phyloP scores from a whole-genome alignment of 768 basidiomycete species.

The Dacryopinax primogenitus region DNA sequence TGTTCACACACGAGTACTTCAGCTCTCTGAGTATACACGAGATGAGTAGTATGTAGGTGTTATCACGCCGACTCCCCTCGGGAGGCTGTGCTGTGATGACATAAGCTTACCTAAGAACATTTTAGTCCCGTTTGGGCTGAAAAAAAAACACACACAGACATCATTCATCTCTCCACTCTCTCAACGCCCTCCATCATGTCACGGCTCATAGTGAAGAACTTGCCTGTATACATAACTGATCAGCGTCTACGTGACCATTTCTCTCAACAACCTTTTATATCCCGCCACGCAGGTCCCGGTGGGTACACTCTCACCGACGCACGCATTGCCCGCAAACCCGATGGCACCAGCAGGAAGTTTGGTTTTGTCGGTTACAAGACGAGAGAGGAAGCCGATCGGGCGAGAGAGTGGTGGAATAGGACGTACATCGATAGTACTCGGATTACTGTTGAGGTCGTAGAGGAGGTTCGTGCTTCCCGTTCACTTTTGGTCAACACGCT shows the following conservation, averaged over 20 bases:
- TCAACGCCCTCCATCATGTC: conserved; percentile 40
- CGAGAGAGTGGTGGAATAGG: conserved; percentile 70
- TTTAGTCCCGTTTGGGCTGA: too few relatives aligned
- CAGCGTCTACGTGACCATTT: conserved; percentile 56
- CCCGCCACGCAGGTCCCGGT: conserved; percentile 41
- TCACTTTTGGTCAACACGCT: background rate
- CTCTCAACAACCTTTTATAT: conserved; percentile 21
- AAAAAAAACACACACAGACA: too few relatives aligned
- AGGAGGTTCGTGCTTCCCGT: conserved; percentile 42
- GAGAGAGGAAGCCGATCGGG: conserved; percentile 55
- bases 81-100: too few relatives aligned
- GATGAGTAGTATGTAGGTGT: too few relatives aligned
- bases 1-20: too few relatives aligned
- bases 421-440: conserved; percentile 72
- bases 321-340: conserved; percentile 58
- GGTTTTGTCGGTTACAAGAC: conserved; percentile 88
- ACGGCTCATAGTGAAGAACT: conserved; percentile 69
- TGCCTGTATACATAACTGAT: conserved; percentile 56
- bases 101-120: too few relatives aligned
- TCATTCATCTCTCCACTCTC: background rate
- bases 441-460: conserved; percentile 58
- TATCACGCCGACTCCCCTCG: too few relatives aligned
- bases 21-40: too few relatives aligned
- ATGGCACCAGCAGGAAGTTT: conserved; percentile 74
- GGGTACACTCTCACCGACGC: conserved; percentile 68